These are phyloP conservation scores for Alternaria sp. DNA, from an alignment of 2,329 filamentous ascomycete species.

Conservation along the genomic window DNA sequence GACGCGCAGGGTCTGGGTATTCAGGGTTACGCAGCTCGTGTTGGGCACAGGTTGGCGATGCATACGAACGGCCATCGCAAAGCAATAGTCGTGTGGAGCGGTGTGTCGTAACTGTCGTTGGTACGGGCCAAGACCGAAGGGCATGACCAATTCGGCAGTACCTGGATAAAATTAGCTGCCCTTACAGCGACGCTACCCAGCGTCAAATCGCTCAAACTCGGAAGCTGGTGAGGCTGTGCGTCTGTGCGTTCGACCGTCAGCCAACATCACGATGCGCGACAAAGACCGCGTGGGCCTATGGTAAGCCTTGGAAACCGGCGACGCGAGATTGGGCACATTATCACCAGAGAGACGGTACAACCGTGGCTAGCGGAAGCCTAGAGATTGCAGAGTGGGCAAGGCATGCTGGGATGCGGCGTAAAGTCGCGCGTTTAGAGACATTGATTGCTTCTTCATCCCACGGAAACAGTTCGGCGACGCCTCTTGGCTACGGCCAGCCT, in stretches of 20 bases:
- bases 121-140: background rate
- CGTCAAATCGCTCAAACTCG: conserved; percentile 44
- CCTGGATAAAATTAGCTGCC: conserved; percentile 39
- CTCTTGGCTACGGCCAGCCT: conserved; percentile 43
- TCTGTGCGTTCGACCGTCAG: conserved; percentile 12
- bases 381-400: conserved; percentile 28
- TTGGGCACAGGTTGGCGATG: conserved; percentile 4
- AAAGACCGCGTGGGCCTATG: background rate
- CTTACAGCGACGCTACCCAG: conserved; percentile 41
- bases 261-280: conserved; percentile 5
- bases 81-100: conserved; percentile 11
- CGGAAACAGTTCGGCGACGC: conserved; percentile 47
- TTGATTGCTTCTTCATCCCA: conserved; percentile 47
- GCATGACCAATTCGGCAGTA: conserved; percentile 26
- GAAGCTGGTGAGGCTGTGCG: conserved; percentile 37
- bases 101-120: conserved; percentile 9
- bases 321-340: too few relatives aligned
- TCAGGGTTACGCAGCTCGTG: conserved; percentile 1
- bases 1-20: conserved; percentile 14
- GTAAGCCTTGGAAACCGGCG: background rate
- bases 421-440: conserved; percentile 12
- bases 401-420: conserved; percentile 10
- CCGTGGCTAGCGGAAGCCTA: background rate
- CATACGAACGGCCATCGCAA: conserved; percentile 12
- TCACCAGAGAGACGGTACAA: background rate